Evolutionary conservation across 345 rosid genomes (phyloP), one percentile per base, ranked within the genome.

Genomic region (Ceriops decandra): DNA sequence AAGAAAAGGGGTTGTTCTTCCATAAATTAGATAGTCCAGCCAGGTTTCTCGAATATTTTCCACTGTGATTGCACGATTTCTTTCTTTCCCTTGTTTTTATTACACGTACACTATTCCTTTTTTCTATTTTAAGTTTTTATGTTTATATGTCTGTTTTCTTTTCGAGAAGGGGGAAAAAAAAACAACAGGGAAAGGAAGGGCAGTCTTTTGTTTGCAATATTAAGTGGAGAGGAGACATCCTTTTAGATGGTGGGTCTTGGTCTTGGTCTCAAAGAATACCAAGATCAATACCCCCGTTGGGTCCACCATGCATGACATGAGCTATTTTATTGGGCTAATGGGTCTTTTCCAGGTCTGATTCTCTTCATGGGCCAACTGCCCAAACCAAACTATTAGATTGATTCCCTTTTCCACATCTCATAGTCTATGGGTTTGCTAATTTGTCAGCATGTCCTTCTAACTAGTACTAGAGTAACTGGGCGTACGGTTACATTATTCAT

Each of bases 311-410:
- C 61, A 54, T 67, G 70, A 72, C 76, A 52, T 27, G 47, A 6
- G 54, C 62, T 52, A 57, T 51, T 52, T 9, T 66, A 70, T 64
- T 63, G 61, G 57, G 68, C 24, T 24, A 0, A 69, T 69, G 78
- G 80, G 68, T 26, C 72, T 31, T 35, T 7, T 28, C 49, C 63
- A 57, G 30, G 66, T 57, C 67, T 65, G 53, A 76, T 59, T 68
- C 26, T n/a, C 31, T 1, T 35, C 57, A 75, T 62, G 77, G 81
- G 31, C 83, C 83, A 82, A 60, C 82, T 35, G 57, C 75, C 60
- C 53, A 8, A 5, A 66, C 79, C 84, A 57, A 64, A 57, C 27
- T 24, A 6, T 2, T 22, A 24, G 26, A 13, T 27, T 27, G 30
- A 11, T 17, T 68, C 35, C 21, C 10, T 58, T 58, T 42, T 38